Evolutionary conservation across 306 rosid species (phyloP), one percentile per base, ranked within the genome.

Genomic region (Ceratonia siliqua): DNA sequence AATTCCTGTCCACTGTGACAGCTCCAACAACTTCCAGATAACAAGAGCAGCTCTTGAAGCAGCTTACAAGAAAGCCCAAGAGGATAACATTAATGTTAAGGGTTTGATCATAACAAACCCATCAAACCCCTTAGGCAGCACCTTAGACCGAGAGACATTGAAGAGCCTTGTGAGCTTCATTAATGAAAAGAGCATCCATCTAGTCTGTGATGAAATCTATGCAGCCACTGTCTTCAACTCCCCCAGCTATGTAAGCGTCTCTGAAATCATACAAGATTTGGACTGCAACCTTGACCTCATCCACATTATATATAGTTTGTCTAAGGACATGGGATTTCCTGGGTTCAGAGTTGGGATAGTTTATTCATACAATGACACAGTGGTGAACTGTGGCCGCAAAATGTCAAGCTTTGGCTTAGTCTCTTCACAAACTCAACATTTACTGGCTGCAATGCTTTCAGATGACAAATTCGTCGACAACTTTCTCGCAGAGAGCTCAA

Each of bases 401-500:
- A 94, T 94, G 98, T 94, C 98, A 2, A 94, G 98, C n/a, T 94
- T 94, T 8, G 97, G 98, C 1, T 54, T 94, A 14, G 89, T 94
- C 7, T 94, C 96, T 0, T 80, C 98, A 0, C 90, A 91, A 28
- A 94, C 97, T 35, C 98, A 94, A 22, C 79, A 85, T 48, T 69
- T 94, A 73, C 78, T 94, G 2, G 87, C 95, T 0, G 25, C 88
- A 2, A 85, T 94, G 96, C 95, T 94, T 18, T 75, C 69, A 0
- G 96, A 94, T 32, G 88, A 90, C 0, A 78, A 64, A 0, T 94
- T 94, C 55, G 87, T 94, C 0, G 76, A 70, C 0, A 70, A 36
- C 0, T 92, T 84, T 65, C 78, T 94, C 1, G 13, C 6, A 3
- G 91, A 91, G 27, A 94, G 85, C 85, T 50, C 88, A 0, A 79